Base-by-base conservation (phyloP, 495 filamentous ascomycete species). In the Penicillium alfredii region DNA sequence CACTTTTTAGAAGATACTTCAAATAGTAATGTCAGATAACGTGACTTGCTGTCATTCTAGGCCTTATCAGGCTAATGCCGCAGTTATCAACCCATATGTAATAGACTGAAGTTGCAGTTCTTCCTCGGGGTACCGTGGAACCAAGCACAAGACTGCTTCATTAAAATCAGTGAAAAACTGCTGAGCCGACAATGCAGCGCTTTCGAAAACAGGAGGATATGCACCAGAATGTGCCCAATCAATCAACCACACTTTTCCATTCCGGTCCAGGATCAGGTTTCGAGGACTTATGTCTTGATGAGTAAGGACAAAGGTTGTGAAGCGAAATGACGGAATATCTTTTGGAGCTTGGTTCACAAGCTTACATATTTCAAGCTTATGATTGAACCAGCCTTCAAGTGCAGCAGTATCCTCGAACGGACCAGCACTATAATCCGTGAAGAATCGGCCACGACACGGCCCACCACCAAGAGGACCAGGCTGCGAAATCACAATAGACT, bases 1-100 rank as follows among this genome's bases (percentile, higher is more conserved):
- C n/a, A n/a, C n/a, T n/a, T n/a, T n/a, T n/a, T n/a, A n/a, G n/a
- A n/a, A n/a, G n/a, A n/a, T n/a, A n/a, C n/a, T n/a, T n/a, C n/a
- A n/a, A n/a, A n/a, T n/a, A n/a, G n/a, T n/a, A n/a, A n/a, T n/a
- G n/a, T n/a, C n/a, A n/a, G n/a, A n/a, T n/a, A n/a, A n/a, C n/a
- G n/a, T n/a, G n/a, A n/a, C n/a, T n/a, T n/a, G n/a, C n/a, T n/a
- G n/a, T n/a, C n/a, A n/a, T n/a, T n/a, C n/a, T n/a, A n/a, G n/a
- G n/a, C n/a, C n/a, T n/a, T n/a, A n/a, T 38, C 30, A 47, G 12
- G 51, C 46, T 20, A 54, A 25, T 36, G 72, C 88, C 17, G 83
- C 80, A 1, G 77, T 90, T 21, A 88, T 60, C 18, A 49, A 39
- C 24, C 40, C 44, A 34, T 48, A 55, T 48, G 12, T 22, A 44